Evolutionary conservation across 179 eudicot genomes (phyloP), one percentile per base, ranked within the genome.

Genomic region (Silene coronaria): DNA sequence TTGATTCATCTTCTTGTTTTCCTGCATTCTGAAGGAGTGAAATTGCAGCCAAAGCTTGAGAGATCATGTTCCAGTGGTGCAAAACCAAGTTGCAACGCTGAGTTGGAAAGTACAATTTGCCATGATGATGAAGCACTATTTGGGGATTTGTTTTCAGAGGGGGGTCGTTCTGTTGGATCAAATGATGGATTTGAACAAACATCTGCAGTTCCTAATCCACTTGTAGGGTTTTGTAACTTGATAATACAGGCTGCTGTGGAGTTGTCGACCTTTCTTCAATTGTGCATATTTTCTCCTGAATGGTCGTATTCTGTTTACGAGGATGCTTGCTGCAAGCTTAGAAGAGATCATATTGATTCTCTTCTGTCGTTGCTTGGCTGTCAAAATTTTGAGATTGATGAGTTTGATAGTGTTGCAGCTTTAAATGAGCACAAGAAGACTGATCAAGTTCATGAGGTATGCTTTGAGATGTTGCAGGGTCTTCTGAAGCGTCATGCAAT

Each of bases 51-150:
- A 10, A 86, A 87, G 78, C 82, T 91, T 76, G 98, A 96, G 82
- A 86, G 91, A 74, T 90, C 90, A 55, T 82, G 74, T 79, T 89
- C 97, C 53, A 72, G 76, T 81, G 86, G 85, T 77, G 81, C 87
- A 60, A 96, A 90, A 88, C 77, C 85, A 30, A 75, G 82, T 85
- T 80, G 77, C 68, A 76, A 74, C 60, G 81, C 85, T 62, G 99
- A 96, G 84, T 74, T 77, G 38, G 99, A 96, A 71, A 93, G 46
- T 75, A 81, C 86, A 27, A 80, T 84, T 80, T 87, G 91, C 85
- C 97, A 91, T 76, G 99, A 96, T 82, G 99, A 96, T 81, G 99
- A 96, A 80, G 97, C 98, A 46, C 84, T 96, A 34, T 96, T 96
- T 83, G 99, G 99, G 74, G 91, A 96, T 85, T 96, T 96, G 75